These are phyloP conservation scores for Houttuynia cordata DNA, from an alignment of 164 flowering plant species.

Conservation along the genomic window DNA sequence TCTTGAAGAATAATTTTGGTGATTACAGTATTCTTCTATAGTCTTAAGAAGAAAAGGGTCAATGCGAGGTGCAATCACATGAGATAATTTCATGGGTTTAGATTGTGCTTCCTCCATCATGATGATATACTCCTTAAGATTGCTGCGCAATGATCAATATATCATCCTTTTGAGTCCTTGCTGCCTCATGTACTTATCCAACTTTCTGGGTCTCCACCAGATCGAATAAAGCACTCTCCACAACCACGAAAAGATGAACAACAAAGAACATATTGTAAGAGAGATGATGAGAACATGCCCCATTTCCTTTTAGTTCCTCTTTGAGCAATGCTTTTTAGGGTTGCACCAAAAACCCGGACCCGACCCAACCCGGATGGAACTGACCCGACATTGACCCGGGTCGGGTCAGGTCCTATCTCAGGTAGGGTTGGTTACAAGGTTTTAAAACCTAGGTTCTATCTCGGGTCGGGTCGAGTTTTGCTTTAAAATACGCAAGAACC, in stretches of 20 bases:
- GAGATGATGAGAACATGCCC: neutral
- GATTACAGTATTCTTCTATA: neutral
- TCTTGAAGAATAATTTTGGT: neutral
- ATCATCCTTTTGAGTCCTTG: slow-evolving; percentile 9
- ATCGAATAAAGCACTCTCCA: neutral
- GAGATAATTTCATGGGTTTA: slow-evolving; percentile 15
- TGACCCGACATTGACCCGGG: too few species aligned
- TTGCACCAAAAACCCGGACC: too few species aligned
- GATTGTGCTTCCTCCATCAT: slow-evolving; percentile 4
- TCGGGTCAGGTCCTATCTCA: too few species aligned
- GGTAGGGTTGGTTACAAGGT: too few species aligned
- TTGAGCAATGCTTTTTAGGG: too few species aligned
- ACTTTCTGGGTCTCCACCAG: slow-evolving; percentile 6
- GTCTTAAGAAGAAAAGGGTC: slow-evolving; percentile 6
- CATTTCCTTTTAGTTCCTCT: neutral
- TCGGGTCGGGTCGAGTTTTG: too few species aligned
- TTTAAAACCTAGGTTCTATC: too few species aligned
- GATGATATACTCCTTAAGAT: slow-evolving; percentile 2
- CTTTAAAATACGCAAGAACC: too few species aligned
- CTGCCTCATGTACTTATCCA: slow-evolving; percentile 5
- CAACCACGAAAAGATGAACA: neutral
- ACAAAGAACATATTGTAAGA: neutral
- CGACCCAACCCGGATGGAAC: too few species aligned
- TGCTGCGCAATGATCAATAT: slow-evolving; percentile 3
- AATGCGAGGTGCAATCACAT: slow-evolving; percentile 11